Base-by-base conservation (phyloP, 305 asterid species). In the Andrographis paniculata region DNA sequence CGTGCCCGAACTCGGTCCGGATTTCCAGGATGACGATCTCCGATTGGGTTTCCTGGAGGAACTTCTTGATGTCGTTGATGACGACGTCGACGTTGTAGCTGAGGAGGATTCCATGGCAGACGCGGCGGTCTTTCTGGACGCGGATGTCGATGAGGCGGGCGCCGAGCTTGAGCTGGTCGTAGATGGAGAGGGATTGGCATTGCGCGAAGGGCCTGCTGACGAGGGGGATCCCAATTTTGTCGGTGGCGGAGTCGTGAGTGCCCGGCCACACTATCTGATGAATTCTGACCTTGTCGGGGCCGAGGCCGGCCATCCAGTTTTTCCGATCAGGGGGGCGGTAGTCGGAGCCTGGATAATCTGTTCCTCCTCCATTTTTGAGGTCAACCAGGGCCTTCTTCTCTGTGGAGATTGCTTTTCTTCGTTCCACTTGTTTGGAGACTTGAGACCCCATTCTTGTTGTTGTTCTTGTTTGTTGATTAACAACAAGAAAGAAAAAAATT, bases 201-300 rank as follows among this genome's bases (percentile, higher is more conserved):
- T 69, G 88, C 0, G 95, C 95, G 33, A 82, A 86, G 8, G 94
- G 96, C 7, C 96, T 76, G 28, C 81, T 64, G 21, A 89, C 66
- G 30, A 64, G 33, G 1, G 88, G 93, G 43, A 86, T 69, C 2
- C 96, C 98, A 24, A 89, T 86, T 63, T 78, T 50, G 71, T 91
- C 59, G 4, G 95, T 91, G 11, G 96, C 95, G 23, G 96, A 91
- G 59, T 91, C 96, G 60, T 91, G 95, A 0, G 98, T 91, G 0
- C 96, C 98, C 14, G 96, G 95, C 96, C 96, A 91, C 0, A 91
- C 84, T n/a, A 91, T 91, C 49, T 82, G 77, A 61, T 91, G 57
- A 15, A 91, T 50, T 1, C 65, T 65, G 46, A 77, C 21, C 3
- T 61, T 79, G 0, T 71, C 89, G 0, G 81, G 93, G 40, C 62